These are phyloP conservation scores for Diplodia seriata DNA, from an alignment of 2,329 filamentous ascomycete genomes.

Conservation along the genomic window DNA sequence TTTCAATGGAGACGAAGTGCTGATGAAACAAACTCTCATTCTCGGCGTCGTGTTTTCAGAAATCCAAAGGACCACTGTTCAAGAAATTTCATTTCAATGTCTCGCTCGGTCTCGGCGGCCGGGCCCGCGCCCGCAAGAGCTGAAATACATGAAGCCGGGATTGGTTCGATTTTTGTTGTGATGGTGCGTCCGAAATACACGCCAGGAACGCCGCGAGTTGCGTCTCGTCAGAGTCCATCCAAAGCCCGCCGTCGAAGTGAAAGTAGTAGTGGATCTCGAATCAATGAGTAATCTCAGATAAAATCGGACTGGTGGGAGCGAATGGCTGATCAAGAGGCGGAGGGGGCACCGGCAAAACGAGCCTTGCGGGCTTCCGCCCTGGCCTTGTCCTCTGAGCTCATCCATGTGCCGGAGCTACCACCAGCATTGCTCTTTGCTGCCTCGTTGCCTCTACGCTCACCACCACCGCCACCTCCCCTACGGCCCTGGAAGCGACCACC, in stretches of 20 bases:
- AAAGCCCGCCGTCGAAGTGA: constrained; percentile 30
- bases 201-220: constrained; percentile 26
- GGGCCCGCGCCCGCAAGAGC: constrained; percentile 16
- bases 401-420: constrained; percentile 44
- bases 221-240: constrained; percentile 30
- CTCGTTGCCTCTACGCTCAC: constrained; percentile 37
- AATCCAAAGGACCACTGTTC: constrained; percentile 18
- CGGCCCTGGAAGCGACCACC: constrained; percentile 38
- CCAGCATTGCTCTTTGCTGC: constrained; percentile 37
- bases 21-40: constrained; percentile 9
- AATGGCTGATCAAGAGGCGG: constrained; percentile 24
- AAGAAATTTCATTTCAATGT: constrained; percentile 24
- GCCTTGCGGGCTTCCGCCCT: constrained; percentile 55
- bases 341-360: constrained; percentile 46
- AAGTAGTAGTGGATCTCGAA: constrained; percentile 18
- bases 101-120: constrained; percentile 21
- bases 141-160: constrained; percentile 26
- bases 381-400: constrained; percentile 53
- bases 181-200: constrained; percentile 18
- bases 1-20: constrained; percentile 10
- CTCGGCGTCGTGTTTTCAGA: constrained; percentile 5
- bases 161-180: constrained; percentile 12
- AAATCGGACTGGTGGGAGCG: background rate
- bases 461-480: constrained; percentile 40
- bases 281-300: background rate